phyloP scores from a whole-genome alignment of 1,139 yeast genomes.

The Keqinozyma sinolaborantium region DNA sequence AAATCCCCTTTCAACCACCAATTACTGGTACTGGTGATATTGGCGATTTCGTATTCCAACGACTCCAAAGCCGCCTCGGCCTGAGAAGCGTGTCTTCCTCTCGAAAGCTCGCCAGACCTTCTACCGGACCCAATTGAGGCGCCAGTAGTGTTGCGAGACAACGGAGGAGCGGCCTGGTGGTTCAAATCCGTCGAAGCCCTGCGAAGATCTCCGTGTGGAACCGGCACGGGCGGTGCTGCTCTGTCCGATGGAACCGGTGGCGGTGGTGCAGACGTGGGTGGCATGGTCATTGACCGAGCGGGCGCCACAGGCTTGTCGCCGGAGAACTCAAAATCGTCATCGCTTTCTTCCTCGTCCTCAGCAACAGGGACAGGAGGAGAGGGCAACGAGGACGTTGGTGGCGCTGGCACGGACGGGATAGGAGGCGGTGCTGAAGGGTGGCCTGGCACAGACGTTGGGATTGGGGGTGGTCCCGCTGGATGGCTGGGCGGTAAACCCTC shows the following conservation, averaged over 20 bases:
- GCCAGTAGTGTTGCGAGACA: conserved; percentile 20
- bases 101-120: conserved; percentile 12
- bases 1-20: conserved; percentile 69
- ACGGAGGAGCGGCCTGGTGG: conserved; percentile 7
- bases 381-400: neutral
- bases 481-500: conserved; percentile 3
- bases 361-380: too few relatives aligned
- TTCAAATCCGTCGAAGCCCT: conserved; percentile 22
- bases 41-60: conserved; percentile 29
- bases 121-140: conserved; percentile 20
- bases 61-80: conserved; percentile 26
- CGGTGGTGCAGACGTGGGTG: conserved; percentile 6
- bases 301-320: conserved; percentile 4
- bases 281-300: conserved; percentile 7
- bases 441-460: conserved; percentile 2
- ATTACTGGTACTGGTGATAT: conserved; percentile 29
- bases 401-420: neutral
- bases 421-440: neutral
- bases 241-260: conserved; percentile 16
- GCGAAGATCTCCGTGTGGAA: conserved; percentile 6
- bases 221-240: conserved; percentile 7
- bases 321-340: conserved; percentile 12
- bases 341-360: conserved; percentile 4
- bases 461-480: neutral
- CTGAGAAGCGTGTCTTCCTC: conserved; percentile 19